Conservation (phyloP, 1,284 basidiomycete species). For the Ustilago trichophora region DNA sequence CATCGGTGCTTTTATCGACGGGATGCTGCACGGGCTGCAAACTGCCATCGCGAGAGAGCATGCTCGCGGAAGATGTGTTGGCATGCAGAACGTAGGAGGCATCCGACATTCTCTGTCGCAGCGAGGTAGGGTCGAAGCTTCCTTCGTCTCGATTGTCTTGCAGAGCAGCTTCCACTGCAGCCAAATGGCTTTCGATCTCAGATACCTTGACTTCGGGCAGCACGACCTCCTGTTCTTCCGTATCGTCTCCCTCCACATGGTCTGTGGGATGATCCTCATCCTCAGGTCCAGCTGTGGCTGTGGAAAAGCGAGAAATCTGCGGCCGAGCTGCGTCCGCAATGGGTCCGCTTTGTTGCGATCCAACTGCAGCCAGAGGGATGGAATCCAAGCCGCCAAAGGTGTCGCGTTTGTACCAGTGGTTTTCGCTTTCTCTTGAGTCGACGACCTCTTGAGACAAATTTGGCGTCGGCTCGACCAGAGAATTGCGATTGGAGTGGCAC, state of each 20-base stretch:
- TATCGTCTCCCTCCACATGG: constrained; percentile 4
- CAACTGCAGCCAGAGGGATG: constrained; percentile 1
- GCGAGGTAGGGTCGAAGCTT: constrained; percentile 39
- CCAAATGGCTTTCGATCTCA: constrained; percentile 43
- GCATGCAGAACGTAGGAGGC: constrained; percentile 23
- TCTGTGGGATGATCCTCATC: neutral
- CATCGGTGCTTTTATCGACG: constrained; percentile 19
- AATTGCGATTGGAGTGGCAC: constrained; percentile 13
- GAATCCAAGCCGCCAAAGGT: constrained; percentile 36
- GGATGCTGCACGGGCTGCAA: constrained; percentile 3
- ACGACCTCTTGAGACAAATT: neutral
- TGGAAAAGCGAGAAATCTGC: constrained; percentile 30
- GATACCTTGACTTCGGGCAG: constrained; percentile 42
- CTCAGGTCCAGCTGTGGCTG: constrained; percentile 9
- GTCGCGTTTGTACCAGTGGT: constrained; percentile 17
- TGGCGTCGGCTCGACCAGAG: constrained; percentile 1
- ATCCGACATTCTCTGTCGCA: constrained; percentile 41
- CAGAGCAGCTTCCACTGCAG: constrained; percentile 42
- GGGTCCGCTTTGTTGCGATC: neutral
- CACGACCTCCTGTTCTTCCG: constrained; percentile 26
- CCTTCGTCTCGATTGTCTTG: constrained; percentile 38
- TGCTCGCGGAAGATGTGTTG: constrained; percentile 30
- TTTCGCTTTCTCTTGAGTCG: neutral
- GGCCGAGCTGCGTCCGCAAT: constrained; percentile 5
- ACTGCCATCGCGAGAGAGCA: constrained; percentile 30